Evolutionary conservation across 139 green algal genomes (phyloP), one percentile per base, ranked within the genome.

Genomic region (Chlorella sp.): DNA sequence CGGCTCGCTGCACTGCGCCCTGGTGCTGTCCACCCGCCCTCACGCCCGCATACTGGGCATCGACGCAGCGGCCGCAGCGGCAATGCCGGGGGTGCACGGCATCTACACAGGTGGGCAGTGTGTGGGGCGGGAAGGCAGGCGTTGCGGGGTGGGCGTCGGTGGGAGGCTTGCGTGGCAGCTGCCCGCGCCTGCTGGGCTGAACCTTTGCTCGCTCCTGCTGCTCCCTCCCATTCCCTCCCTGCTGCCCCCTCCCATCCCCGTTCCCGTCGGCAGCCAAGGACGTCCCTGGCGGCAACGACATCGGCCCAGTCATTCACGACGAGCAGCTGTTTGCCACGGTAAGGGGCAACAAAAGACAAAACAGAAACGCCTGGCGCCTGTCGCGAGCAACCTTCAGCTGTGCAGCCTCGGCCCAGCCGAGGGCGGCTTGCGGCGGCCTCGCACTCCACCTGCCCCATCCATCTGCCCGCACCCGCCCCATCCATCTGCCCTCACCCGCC

Each of bases 261-360:
- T n/a, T n/a, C 48, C 54, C 2, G 30, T 1, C 54, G 17, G 77
- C 82, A 36, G 89, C 89, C 48, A 90, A 91, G 79, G 92, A 98
- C 22, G 44, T 75, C 32, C 79, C 64, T 34, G 79, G 79, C 22
- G 79, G 79, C 62, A 99, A 99, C 84, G 76, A 88, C 32, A 96
- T 98, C 32, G 97, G 97, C 0, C 84, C 96, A 0, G 92, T 98
- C 28, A 85, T 93, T 40, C 84, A 93, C 34, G 97, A 99, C 68
- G 97, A 99, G 87, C 92, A 98, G 89, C 87, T 96, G 51, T 99
- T 99, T 90, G 96, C 95, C 11, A 92, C 85, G 3, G 83, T 86
- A n/a, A n/a, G 73, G 22, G 82, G 20, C 17, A 19, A 60, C 43
- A 40, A n/a, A n/a, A n/a, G n/a, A n/a, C n/a, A n/a, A n/a, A n/a